Conservation (phyloP, 1,284 basidiomycete genomes). For the Cystobasidium slooffiae region DNA sequence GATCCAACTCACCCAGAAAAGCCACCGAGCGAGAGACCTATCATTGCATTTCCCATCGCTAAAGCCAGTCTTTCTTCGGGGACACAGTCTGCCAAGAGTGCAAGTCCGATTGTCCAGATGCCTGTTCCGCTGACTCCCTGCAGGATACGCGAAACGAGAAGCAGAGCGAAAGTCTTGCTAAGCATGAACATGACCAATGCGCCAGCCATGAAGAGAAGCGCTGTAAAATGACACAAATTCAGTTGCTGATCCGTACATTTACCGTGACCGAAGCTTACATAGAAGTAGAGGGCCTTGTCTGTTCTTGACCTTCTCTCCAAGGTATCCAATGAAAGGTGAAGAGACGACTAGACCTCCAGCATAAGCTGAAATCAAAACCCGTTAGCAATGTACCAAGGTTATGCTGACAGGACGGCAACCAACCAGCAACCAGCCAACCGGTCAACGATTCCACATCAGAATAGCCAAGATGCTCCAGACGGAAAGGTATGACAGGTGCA, state of each 20-base stretch:
- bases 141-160: constrained; percentile 50
- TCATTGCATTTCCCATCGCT: constrained; percentile 47
- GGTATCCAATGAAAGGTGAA: constrained; percentile 45
- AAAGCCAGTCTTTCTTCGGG: constrained; percentile 33
- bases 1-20: constrained; percentile 44
- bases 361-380: constrained; percentile 35
- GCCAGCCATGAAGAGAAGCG: constrained; percentile 51
- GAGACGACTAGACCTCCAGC: constrained; percentile 49
- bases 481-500: constrained; percentile 50
- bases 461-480: constrained; percentile 50
- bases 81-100: constrained; percentile 38
- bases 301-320: constrained; percentile 46
- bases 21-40: constrained; percentile 48
- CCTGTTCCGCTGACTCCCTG: constrained; percentile 52
- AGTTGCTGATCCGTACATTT: background rate
- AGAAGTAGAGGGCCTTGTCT: constrained; percentile 47
- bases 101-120: constrained; percentile 47
- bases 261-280: background rate
- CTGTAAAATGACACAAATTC: background rate
- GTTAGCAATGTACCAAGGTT: background rate
- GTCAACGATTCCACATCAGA: constrained; percentile 47
- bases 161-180: constrained; percentile 41
- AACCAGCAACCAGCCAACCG: constrained; percentile 51
- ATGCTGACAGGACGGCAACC: background rate
- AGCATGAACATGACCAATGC: constrained; percentile 52